phyloP scores from a whole-genome alignment of 2,329 filamentous ascomycete genomes.

The Rhynchosporium agropyri region DNA sequence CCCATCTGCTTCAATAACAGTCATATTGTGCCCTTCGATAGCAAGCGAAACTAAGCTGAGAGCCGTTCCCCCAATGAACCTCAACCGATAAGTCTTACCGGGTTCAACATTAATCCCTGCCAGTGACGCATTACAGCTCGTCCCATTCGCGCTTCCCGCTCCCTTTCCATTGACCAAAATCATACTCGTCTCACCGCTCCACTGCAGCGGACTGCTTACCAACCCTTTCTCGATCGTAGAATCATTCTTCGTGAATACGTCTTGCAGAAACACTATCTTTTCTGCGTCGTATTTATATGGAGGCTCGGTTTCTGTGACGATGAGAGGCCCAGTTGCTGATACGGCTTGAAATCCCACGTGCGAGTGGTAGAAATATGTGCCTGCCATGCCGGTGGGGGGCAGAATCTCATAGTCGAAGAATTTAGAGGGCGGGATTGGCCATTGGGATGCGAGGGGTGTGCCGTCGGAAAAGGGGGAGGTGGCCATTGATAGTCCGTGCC shows the following conservation, averaged over 20 bases:
- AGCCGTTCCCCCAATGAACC: constrained; percentile 60
- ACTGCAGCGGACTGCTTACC: constrained; percentile 52
- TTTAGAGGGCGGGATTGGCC: constrained; percentile 54
- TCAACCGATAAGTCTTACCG: constrained; percentile 61
- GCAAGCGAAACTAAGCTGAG: constrained; percentile 57
- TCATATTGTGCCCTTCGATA: constrained; percentile 60
- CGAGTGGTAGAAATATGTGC: constrained; percentile 60
- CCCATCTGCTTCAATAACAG: constrained; percentile 63
- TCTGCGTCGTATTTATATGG: constrained; percentile 68
- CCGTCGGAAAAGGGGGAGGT: constrained; percentile 56
- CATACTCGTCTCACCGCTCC: constrained; percentile 60
- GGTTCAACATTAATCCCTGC: constrained; percentile 61
- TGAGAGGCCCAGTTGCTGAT: constrained; percentile 51
- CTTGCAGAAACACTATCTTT: constrained; percentile 55
- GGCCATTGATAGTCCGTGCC: constrained; percentile 55
- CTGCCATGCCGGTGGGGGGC: constrained; percentile 48
- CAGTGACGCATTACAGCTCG: constrained; percentile 42
- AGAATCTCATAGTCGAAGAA: constrained; percentile 60
- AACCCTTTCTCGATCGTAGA: constrained; percentile 54
- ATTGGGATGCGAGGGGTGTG: constrained; percentile 53
- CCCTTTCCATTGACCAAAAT: constrained; percentile 60
- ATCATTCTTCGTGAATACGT: constrained; percentile 61
- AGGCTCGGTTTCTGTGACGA: constrained; percentile 46
- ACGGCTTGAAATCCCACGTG: constrained; percentile 57
- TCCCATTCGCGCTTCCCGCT: constrained; percentile 47